Evolutionary conservation across 805 yeast species (phyloP), one percentile per base, ranked within the genome.

Genomic region (Wickerhamomyces ciferrii): DNA sequence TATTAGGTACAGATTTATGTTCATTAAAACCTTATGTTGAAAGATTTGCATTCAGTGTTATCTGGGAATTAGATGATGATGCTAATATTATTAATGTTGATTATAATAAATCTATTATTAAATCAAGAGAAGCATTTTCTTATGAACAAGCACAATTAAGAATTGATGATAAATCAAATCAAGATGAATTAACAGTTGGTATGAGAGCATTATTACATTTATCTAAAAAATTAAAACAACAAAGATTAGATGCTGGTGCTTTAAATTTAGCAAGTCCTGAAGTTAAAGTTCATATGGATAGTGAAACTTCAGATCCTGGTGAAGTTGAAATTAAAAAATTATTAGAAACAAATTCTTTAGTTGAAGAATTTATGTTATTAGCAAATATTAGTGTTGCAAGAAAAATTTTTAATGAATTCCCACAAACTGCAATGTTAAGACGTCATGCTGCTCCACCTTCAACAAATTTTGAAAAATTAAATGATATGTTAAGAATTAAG

Each of bases 391-490:
- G 96, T 7, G 99, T 94, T 21, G 99, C 99, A 3, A 77, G 87
- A 59, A 89, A 87, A 66, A 94, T 94, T 41, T 88, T 81, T 67
- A 95, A 89, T 43, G 84, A 96, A 3, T 91, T 84, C 63, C 99
- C 99, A 5, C 99, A 94, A 66, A 91, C 97, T 4, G 99, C 99
- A 9, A 89, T 94, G 97, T 71, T 94, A 49, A 85, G 99, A 78
- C 83, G 99, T 60, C 99, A 94, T 64, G 96, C 91, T 10, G 79
- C 97, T n/a, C 99, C 99, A 18, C 97, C 98, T 20, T 81, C 90
- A 1, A 83, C 96, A 2, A 92, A 91, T 56, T 94, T 94, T 63
- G 99, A 94, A 61, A 73, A 75, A 17, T 72, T 94, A 53, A 90
- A 91, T 63, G 96, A 92, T 58, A 91, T 91, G 84, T 72, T 94